phyloP scores from a whole-genome alignment of 2,329 filamentous ascomycete genomes.

The Pezicula radicicola region DNA sequence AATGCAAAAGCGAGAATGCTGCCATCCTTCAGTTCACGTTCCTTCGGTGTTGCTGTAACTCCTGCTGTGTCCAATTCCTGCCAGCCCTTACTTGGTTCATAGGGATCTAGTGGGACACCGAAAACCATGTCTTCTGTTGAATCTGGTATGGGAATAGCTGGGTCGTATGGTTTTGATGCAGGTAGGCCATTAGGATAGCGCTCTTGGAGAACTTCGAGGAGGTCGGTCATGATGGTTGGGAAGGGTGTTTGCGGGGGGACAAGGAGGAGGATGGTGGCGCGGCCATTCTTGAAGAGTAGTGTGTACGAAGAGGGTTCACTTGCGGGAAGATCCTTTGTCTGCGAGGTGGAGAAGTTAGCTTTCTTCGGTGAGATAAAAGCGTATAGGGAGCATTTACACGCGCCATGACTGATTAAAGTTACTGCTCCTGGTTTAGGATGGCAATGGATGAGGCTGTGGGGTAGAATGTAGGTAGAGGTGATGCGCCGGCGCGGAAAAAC shows the following conservation, averaged over 20 bases:
- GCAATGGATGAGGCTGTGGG: too few species aligned
- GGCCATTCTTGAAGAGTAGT: conserved; percentile 70
- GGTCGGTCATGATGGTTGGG: conserved; percentile 50
- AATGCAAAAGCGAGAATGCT: conserved; percentile 36
- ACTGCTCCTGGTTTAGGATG: too few species aligned
- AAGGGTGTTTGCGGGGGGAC: conserved; percentile 57
- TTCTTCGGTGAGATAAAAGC: not conserved
- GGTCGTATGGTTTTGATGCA: conserved; percentile 33
- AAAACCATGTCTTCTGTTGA: conserved; percentile 40
- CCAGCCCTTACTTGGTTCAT: conserved; percentile 48
- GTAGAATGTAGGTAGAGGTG: too few species aligned
- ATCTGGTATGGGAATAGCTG: conserved; percentile 30
- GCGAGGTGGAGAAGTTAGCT: conserved; percentile 12
- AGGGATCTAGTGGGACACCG: conserved; percentile 41
- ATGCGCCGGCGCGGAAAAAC: conserved; percentile 3
- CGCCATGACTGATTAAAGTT: not conserved
- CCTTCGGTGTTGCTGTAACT: conserved; percentile 29
- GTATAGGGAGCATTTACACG: conserved; percentile 1
- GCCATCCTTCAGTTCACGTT: conserved; percentile 35
- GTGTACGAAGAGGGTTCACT: conserved; percentile 52
- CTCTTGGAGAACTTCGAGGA: conserved; percentile 56
- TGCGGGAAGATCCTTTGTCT: conserved; percentile 13
- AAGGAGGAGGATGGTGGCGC: conserved; percentile 68
- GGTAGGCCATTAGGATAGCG: conserved; percentile 53
- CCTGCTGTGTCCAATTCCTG: conserved; percentile 34